A percentile compares a stretch with the other conserved stretches of the same genome.
phyloP scores from a whole-genome alignment of 371 early-diverging fungal species.

The Syncephalastrum contaminatum region DNA sequence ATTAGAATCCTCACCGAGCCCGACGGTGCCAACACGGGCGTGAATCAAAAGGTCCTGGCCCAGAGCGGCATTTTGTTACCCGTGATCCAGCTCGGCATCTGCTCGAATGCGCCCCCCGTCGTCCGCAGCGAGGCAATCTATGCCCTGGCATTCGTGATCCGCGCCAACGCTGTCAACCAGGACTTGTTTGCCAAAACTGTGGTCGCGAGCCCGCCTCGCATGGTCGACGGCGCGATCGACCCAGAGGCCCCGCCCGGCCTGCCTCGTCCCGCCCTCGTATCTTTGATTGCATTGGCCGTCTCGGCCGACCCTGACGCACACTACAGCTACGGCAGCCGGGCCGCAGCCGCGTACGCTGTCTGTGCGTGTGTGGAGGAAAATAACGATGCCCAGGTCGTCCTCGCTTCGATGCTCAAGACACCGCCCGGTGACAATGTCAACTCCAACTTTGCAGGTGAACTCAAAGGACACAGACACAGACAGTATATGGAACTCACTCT shows the following conservation, averaged over 20 bases:
- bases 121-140: constrained; percentile 75
- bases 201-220: constrained; percentile 42
- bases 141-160: constrained; percentile 80
- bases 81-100: constrained; percentile 61
- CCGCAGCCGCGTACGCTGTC: constrained; percentile 74
- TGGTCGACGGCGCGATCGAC: constrained; percentile 29
- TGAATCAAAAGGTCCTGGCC: constrained; percentile 87
- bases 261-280: constrained; percentile 60
- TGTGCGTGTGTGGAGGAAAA: constrained; percentile 77
- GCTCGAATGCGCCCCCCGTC: constrained; percentile 59
- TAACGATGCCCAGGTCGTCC: constrained; percentile 80
- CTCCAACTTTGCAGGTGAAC: constrained; percentile 33
- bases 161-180: constrained; percentile 76
- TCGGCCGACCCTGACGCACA: constrained; percentile 38
- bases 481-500: background rate
- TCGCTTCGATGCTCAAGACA: constrained; percentile 82
- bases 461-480: background rate
- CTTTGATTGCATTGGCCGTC: constrained; percentile 62
- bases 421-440: constrained; percentile 73
- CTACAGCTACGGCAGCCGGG: constrained; percentile 64
- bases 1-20: constrained; percentile 88
- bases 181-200: constrained; percentile 60
- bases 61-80: constrained; percentile 75
- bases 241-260: constrained; percentile 13
- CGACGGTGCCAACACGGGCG: constrained; percentile 79